A percentile compares a stretch with the other conserved stretches of the same genome.
Evolutionary conservation across 352 stramenopile species (phyloP).

Genomic region (Blastocystis sp.): DNA sequence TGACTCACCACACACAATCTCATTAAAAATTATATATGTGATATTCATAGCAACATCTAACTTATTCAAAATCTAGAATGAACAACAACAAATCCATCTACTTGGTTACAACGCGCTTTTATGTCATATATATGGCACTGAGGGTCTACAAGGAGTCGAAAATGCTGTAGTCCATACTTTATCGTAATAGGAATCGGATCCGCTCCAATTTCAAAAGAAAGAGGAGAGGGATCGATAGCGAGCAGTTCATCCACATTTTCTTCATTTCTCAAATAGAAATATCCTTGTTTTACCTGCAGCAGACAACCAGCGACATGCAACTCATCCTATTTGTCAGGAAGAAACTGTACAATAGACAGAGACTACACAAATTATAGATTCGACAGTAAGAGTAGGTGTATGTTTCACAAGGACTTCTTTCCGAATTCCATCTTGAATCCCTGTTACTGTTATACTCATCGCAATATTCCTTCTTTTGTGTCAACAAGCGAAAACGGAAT

Average conservation of each 20-base stretch:
- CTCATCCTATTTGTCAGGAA: neutral
- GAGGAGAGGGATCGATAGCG: neutral
- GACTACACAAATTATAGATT: neutral
- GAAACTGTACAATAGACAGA: neutral
- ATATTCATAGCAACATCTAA: neutral
- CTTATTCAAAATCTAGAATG: neutral
- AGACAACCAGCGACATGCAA: neutral
- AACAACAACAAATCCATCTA: neutral
- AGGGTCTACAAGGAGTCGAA: neutral
- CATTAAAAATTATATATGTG: constrained; percentile 17
- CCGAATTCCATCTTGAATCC: neutral
- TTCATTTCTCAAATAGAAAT: constrained; percentile 27
- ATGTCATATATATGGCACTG: neutral
- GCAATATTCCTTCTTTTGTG: neutral
- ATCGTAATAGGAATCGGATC: neutral
- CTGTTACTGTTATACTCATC: constrained; percentile 13
- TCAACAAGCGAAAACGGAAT: no score
- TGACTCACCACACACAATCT: constrained; percentile 7
- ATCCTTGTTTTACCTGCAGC: constrained; percentile 41
- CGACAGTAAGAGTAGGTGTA: neutral
- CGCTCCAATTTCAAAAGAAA: constrained; percentile 49
- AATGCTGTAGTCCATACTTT: neutral
- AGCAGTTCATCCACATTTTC: neutral
- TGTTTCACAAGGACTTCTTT: neutral
- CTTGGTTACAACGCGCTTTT: neutral